These are phyloP conservation scores for Kentomonas sorsogonicus DNA, from an alignment of 208 protist species.

Conservation along the genomic window DNA sequence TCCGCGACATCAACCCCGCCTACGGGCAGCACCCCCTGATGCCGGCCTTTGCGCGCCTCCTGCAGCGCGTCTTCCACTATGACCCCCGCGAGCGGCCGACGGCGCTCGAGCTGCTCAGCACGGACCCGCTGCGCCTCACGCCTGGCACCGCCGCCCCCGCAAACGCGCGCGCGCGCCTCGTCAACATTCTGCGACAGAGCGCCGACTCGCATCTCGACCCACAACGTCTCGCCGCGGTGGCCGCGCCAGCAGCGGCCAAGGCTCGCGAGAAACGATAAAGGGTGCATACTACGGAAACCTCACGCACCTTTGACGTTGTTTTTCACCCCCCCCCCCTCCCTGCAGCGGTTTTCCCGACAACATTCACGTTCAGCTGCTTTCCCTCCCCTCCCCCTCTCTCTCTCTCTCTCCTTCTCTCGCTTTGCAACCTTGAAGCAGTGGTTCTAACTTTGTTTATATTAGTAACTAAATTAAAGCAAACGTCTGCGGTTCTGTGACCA, in stretches of 20 bases:
- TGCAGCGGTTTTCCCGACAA: background rate
- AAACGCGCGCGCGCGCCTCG: too few relatives aligned
- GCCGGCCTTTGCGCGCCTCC: constrained; percentile 62
- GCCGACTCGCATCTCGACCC: too few relatives aligned
- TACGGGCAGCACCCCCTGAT: constrained; percentile 21
- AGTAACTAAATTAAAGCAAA: too few relatives aligned
- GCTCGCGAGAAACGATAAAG: too few relatives aligned
- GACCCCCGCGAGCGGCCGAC: constrained; percentile 64
- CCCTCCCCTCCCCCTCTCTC: background rate
- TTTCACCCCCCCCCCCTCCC: constrained; percentile 10
- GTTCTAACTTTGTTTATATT: background rate
- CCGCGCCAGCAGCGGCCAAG: too few relatives aligned
- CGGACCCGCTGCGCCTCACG: constrained; percentile 56
- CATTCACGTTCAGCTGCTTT: background rate
- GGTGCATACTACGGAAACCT: too few relatives aligned
- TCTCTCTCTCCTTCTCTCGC: background rate
- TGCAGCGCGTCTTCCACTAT: constrained; percentile 67
- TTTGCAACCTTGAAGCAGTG: background rate
- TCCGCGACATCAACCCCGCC: constrained; percentile 25
- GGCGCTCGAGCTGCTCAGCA: constrained; percentile 66
- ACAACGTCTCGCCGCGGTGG: too few relatives aligned
- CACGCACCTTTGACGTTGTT: too few relatives aligned
- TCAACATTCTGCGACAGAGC: too few relatives aligned
- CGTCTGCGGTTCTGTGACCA: too few relatives aligned
- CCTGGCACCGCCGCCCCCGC: background rate